phyloP scores from a whole-genome alignment of 2,329 filamentous ascomycete species.

The Paracorniculantispora psalliotae region DNA sequence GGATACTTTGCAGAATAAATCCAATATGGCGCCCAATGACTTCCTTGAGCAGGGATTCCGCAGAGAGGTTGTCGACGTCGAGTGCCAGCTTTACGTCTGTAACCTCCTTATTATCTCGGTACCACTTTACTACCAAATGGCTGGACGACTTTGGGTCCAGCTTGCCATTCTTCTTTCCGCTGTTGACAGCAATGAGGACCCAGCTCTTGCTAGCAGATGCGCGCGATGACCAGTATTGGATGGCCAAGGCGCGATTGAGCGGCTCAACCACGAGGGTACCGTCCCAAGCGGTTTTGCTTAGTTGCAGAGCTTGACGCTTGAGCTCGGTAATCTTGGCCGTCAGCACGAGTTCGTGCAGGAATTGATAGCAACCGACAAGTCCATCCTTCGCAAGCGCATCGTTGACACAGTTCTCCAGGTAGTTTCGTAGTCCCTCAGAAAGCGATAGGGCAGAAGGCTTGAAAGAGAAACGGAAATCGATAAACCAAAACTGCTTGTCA shows the following conservation, averaged over 20 bases:
- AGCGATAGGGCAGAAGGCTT: conserved; percentile 59
- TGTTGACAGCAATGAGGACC: conserved; percentile 80
- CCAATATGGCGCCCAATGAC: conserved; percentile 72
- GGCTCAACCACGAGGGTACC: conserved; percentile 72
- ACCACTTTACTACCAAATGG: conserved; percentile 68
- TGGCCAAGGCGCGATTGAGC: conserved; percentile 72
- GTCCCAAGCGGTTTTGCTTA: conserved; percentile 70
- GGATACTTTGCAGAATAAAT: conserved; percentile 63
- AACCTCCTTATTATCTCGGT: conserved; percentile 74
- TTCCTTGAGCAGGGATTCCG: conserved; percentile 67
- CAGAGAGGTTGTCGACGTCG: conserved; percentile 62
- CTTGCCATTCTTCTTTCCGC: conserved; percentile 45
- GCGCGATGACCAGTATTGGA: conserved; percentile 84
- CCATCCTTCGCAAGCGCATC: conserved; percentile 64
- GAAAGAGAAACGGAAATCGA: conserved; percentile 85
- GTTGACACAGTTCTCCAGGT: conserved; percentile 70
- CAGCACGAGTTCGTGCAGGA: conserved; percentile 80
- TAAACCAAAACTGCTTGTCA: conserved; percentile 83
- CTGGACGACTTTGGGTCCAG: conserved; percentile 44
- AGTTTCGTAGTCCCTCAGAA: conserved; percentile 56
- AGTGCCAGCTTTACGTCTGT: conserved; percentile 62
- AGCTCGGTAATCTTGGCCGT: conserved; percentile 87
- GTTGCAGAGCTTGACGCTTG: conserved; percentile 66
- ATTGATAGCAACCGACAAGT: conserved; percentile 74
- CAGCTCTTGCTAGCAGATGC: conserved; percentile 64